Base-by-base conservation (phyloP, 2,329 filamentous ascomycete genomes). In the Alternaria sp. region DNA sequence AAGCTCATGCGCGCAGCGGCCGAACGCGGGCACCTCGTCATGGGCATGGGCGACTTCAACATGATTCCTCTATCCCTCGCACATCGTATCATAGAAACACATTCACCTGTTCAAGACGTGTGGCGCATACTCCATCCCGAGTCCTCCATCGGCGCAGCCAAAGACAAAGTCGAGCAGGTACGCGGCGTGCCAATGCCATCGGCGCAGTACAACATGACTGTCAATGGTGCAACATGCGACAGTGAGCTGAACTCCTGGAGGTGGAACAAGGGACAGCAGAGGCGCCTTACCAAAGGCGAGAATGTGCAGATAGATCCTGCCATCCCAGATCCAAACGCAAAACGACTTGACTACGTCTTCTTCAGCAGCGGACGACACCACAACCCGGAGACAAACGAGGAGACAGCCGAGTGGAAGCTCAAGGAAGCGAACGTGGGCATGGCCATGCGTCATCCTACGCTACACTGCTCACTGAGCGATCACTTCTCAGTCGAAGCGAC, bases 291-390 rank as follows among this genome's bases (percentile, higher is more conserved):
- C 14, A 85, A 86, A 44, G 89, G 89, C 0, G 83, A 85, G 54
- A 83, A 88, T n/a, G 82, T 88, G 39, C 77, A 81, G 5, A 82
- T 96, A 6, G 82, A 89, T n/a, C 84, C 85, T 0, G 84, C 89
- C 45, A 85, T 86, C 0, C 78, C 83, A 3, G 93, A 97, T 73
- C 87, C 86, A 0, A 83, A 82, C 24, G 94, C 90, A n/a, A 94
- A 97, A 76, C 84, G 95, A 23, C 84, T 98, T 46, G 95, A 99
- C 79, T 99, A 99, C 78, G 90, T 99, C 71, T 98, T 99, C 78
- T 89, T 92, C 67, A 72, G 73, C 61, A 72, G 71, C 53, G 73
- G 68, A 34, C 62, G 60, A 29, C 64, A 63, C 14, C 71, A 67
- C 11, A 63, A 70, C 41, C 65, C 67, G 2, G 58, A 68, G n/a